Percentiles rank a stretch among this genome's conserved stretches.
These are phyloP conservation scores for Leonotis leonurus DNA, from an alignment of 257 asterid species.

Conservation along the genomic window DNA sequence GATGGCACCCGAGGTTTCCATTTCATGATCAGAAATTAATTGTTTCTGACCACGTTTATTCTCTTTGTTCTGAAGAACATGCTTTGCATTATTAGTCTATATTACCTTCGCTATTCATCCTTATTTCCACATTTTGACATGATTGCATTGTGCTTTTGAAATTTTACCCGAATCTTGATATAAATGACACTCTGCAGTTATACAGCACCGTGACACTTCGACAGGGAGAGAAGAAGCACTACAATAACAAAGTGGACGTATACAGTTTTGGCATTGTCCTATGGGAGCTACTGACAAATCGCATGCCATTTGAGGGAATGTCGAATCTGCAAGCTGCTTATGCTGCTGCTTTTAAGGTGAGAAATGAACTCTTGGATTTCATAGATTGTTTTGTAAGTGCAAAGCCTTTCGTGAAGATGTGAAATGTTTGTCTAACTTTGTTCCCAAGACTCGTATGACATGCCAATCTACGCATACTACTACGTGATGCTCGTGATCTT, in stretches of 20 bases:
- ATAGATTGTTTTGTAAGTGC: neutral
- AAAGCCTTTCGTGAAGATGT: neutral
- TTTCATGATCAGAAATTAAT: neutral
- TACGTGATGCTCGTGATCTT: neutral
- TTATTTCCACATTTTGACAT: neutral
- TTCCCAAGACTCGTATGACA: neutral
- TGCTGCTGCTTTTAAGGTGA: constrained; percentile 98
- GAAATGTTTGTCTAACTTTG: neutral
- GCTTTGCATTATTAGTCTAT: neutral
- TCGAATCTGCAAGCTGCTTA: constrained; percentile 98
- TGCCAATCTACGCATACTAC: neutral
- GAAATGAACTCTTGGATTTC: neutral
- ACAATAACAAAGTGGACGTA: constrained; percentile 88
- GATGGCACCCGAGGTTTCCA: constrained; percentile 99
- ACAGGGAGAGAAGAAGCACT: constrained; percentile 97
- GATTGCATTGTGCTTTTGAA: neutral
- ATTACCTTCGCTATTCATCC: neutral
- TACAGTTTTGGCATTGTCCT: constrained; percentile 94
- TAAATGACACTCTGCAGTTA: constrained; percentile 50
- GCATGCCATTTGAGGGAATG: constrained; percentile 98
- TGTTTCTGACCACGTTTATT: neutral
- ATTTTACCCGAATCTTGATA: neutral
- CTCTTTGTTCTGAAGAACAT: neutral
- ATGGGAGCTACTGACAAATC: constrained; percentile 84
- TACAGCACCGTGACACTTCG: constrained; percentile 97